A percentile compares a stretch with the other conserved stretches of the same genome.
These are phyloP conservation scores for Hypomyces rosellus DNA, from an alignment of 2,329 filamentous ascomycete species.

Conservation along the genomic window DNA sequence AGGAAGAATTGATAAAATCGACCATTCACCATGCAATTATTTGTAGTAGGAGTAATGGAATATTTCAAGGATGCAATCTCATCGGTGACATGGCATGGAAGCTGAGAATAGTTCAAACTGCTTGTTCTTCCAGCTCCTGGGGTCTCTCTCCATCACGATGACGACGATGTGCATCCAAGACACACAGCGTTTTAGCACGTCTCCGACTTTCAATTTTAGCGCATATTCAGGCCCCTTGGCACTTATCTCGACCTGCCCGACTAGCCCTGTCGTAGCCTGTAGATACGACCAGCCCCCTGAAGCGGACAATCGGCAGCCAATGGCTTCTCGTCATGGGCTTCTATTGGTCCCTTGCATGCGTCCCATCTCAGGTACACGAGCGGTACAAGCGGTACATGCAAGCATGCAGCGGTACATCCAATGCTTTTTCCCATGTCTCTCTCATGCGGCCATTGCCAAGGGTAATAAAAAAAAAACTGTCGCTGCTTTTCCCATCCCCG, in stretches of 20 bases:
- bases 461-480: constrained; percentile 9
- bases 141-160: not conserved
- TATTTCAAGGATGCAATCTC: not conserved
- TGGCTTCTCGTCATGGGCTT: not conserved
- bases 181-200: not conserved
- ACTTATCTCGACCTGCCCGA: not conserved
- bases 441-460: not conserved
- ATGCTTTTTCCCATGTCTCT: not conserved
- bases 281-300: constrained; percentile 1
- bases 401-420: constrained; percentile 4
- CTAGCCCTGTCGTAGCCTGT: not conserved
- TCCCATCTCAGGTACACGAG: constrained; percentile 2
- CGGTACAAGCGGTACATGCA: constrained; percentile 8
- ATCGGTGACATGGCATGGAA: not conserved
- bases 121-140: too few species aligned
- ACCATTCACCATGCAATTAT: not conserved
- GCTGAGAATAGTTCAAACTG: too few species aligned
- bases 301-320: not conserved
- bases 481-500: constrained; percentile 11
- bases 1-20: not conserved
- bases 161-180: not conserved
- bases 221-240: not conserved
- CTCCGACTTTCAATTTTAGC: not conserved
- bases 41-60: not conserved
- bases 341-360: not conserved